phyloP scores from a whole-genome alignment of 208 protist species.

The Trypanosoma platydactyli region DNA sequence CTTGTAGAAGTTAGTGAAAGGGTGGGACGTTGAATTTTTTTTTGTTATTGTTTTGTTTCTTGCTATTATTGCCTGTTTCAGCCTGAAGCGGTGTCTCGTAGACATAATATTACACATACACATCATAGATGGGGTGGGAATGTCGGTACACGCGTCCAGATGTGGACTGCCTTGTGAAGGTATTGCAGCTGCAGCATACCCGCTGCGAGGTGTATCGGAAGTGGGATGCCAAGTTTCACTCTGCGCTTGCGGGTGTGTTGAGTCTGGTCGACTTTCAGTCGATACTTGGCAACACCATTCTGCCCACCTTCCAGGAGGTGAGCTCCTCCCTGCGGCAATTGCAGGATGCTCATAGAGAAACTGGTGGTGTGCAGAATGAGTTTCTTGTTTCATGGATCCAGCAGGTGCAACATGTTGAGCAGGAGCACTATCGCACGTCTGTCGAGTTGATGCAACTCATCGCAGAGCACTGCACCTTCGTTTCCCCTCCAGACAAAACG shows the following conservation, averaged over 20 bases:
- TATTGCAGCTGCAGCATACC: slow-evolving; percentile 43
- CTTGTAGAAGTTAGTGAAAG: too few species aligned
- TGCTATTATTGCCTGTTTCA: slow-evolving; percentile 1
- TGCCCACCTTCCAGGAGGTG: slow-evolving; percentile 58
- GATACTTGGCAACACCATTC: slow-evolving; percentile 39
- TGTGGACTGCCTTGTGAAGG: slow-evolving; percentile 8
- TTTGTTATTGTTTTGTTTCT: slow-evolving; percentile 2
- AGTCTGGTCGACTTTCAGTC: slow-evolving; percentile 40
- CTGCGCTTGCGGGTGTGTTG: slow-evolving; percentile 43
- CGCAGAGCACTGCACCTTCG: slow-evolving; percentile 30
- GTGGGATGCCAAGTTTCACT: slow-evolving; percentile 55
- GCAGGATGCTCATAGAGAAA: slow-evolving; percentile 27
- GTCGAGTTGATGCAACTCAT: slow-evolving; percentile 34
- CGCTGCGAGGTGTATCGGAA: slow-evolving; percentile 65
- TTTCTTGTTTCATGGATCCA: slow-evolving; percentile 61
- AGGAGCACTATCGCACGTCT: slow-evolving; percentile 54
- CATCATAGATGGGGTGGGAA: not conserved
- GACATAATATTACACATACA: too few species aligned
- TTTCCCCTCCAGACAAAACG: not conserved
- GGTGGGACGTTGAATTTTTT: too few species aligned
- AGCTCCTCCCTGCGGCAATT: slow-evolving; percentile 51
- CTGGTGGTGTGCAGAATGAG: not conserved
- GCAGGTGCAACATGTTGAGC: slow-evolving; percentile 48
- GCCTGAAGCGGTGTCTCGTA: too few species aligned
- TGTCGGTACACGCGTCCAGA: not conserved